Percentiles rank a stretch among this genome's conserved stretches.
phyloP scores from a whole-genome alignment of 805 yeast genomes.

The Candida easanensis region DNA sequence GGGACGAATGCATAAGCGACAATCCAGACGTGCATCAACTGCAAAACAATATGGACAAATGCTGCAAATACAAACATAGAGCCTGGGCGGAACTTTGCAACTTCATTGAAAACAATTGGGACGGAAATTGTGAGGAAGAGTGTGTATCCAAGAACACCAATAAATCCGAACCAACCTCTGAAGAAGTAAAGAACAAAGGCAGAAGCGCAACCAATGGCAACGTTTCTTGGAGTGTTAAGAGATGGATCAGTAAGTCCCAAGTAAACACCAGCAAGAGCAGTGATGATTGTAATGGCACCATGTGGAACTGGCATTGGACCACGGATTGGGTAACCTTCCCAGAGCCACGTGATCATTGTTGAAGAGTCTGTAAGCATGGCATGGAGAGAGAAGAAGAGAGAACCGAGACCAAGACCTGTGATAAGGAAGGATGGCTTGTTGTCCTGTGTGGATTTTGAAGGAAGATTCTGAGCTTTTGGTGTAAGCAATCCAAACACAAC shows the following conservation, averaged over 20 bases:
- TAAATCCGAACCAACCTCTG: constrained; percentile 69
- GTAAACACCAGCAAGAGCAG: constrained; percentile 56
- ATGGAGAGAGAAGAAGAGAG: constrained; percentile 65
- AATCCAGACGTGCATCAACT: constrained; percentile 89
- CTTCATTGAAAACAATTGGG: constrained; percentile 62
- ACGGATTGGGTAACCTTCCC: constrained; percentile 87
- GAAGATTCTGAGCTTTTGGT: constrained; percentile 28
- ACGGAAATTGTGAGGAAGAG: constrained; percentile 58
- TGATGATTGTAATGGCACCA: constrained; percentile 58
- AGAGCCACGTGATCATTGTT: constrained; percentile 87
- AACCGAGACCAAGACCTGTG: constrained; percentile 72
- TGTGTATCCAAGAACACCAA: constrained; percentile 72
- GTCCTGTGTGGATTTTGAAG: neutral
- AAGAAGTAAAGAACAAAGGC: constrained; percentile 42
- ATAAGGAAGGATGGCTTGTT: constrained; percentile 39
- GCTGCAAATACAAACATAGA: constrained; percentile 48
- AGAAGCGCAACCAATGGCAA: constrained; percentile 46
- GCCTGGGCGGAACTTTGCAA: constrained; percentile 55
- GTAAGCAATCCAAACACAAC: constrained; percentile 62
- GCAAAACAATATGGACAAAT: constrained; percentile 48
- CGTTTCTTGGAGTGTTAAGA: constrained; percentile 29
- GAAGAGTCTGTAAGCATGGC: constrained; percentile 82
- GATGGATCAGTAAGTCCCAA: constrained; percentile 33
- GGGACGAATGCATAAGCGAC: constrained; percentile 99
- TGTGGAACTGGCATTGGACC: constrained; percentile 90